These are phyloP conservation scores for Ceratocystis eucalypticola DNA, from an alignment of 2,329 filamentous ascomycete genomes.

Conservation along the genomic window DNA sequence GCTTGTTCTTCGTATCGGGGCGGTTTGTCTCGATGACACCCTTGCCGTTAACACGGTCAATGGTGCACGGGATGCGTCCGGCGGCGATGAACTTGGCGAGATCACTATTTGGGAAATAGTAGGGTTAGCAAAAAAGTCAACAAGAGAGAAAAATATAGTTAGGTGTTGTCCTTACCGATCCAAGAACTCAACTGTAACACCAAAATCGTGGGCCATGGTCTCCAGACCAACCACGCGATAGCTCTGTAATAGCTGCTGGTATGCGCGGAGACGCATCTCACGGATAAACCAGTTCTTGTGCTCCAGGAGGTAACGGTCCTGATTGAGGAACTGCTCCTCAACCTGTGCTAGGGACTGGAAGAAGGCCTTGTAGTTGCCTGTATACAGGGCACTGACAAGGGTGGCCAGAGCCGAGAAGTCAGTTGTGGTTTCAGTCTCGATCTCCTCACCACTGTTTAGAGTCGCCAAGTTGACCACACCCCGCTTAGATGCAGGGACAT, in stretches of 20 bases:
- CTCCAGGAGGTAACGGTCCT: constrained; percentile 90
- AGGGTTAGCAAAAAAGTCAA: constrained; percentile 2
- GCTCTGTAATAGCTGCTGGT: constrained; percentile 92
- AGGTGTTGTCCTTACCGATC: constrained; percentile 54
- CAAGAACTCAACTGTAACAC: constrained; percentile 89
- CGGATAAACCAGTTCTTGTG: constrained; percentile 95
- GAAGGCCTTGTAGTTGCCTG: constrained; percentile 85
- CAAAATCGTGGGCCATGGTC: constrained; percentile 95
- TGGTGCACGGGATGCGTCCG: constrained; percentile 88
- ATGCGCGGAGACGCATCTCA: constrained; percentile 92
- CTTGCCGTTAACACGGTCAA: constrained; percentile 90
- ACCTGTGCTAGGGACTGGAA: constrained; percentile 81
- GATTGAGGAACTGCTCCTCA: constrained; percentile 84
- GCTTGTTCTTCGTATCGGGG: constrained; percentile 98
- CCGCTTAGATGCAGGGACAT: constrained; percentile 18
- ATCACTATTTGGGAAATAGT: constrained; percentile 43
- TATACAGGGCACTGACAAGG: constrained; percentile 83
- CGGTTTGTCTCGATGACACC: constrained; percentile 97
- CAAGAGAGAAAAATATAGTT: not conserved
- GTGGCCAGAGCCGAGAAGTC: constrained; percentile 83
- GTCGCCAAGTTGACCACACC: constrained; percentile 80
- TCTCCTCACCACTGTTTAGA: constrained; percentile 51
- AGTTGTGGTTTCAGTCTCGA: constrained; percentile 63
- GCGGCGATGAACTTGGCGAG: constrained; percentile 94
- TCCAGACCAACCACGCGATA: constrained; percentile 94